These are phyloP conservation scores for Colletotrichum chrysophilum DNA, from an alignment of 2,329 filamentous ascomycete genomes.

Conservation along the genomic window DNA sequence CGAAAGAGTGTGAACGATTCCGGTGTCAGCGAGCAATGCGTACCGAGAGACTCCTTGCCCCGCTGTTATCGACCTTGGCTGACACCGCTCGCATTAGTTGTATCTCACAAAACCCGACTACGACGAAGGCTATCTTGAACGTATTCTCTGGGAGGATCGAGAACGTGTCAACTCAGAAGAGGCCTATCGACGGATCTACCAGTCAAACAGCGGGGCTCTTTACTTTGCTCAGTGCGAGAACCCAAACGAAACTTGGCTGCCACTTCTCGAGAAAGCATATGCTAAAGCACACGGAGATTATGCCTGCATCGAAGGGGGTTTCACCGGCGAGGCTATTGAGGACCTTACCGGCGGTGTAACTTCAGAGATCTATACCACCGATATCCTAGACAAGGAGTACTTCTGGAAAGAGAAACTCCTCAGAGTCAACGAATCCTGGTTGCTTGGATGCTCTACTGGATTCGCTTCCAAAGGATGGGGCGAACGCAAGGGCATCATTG, in stretches of 20 bases:
- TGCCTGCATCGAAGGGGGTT: constrained; percentile 75
- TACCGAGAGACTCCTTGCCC: neutral
- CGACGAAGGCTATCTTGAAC: constrained; percentile 58
- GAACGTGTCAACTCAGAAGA: constrained; percentile 59
- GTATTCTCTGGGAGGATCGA: constrained; percentile 47
- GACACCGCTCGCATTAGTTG: constrained; percentile 33
- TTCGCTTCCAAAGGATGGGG: constrained; percentile 50
- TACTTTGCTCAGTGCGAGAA: constrained; percentile 80
- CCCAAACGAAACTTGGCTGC: constrained; percentile 81
- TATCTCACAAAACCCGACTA: constrained; percentile 65
- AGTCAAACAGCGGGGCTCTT: constrained; percentile 75
- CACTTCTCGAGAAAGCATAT: constrained; percentile 80
- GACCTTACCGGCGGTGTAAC: constrained; percentile 71
- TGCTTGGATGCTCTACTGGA: constrained; percentile 66
- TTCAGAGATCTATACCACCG: constrained; percentile 67
- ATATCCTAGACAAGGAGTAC: constrained; percentile 70
- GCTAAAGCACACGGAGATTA: constrained; percentile 85
- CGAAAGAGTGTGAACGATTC: neutral
- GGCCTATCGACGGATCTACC: constrained; percentile 72
- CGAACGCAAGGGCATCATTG: constrained; percentile 61
- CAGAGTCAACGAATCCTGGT: constrained; percentile 79
- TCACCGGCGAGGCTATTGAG: constrained; percentile 63
- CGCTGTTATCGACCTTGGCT: neutral
- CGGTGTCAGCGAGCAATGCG: neutral
- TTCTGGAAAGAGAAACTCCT: constrained; percentile 83